Evolutionary conservation across 805 yeast genomes (phyloP).

Genomic region (Candida yuanshanica): DNA sequence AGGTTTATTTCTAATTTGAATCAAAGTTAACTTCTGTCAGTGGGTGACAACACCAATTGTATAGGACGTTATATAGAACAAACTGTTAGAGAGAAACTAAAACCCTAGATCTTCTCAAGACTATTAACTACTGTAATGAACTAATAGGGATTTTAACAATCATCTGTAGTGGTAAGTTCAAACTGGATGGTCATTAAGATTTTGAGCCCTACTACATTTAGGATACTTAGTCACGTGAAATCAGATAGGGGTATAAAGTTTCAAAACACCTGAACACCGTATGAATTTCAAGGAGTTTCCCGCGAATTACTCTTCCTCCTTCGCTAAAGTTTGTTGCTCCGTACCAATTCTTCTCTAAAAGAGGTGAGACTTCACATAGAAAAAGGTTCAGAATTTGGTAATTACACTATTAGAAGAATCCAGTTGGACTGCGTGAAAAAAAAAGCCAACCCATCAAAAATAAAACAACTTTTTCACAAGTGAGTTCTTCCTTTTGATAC

Average conservation of each 20-base stretch:
- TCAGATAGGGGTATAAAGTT: background rate
- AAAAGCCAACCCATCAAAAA: slow-evolving; percentile 2
- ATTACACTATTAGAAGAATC: background rate
- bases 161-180: too few species aligned
- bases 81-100: too few species aligned
- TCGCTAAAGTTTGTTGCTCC: background rate
- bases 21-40: too few species aligned
- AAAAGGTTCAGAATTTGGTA: background rate
- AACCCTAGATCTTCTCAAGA: too few species aligned
- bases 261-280: background rate
- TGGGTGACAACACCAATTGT: too few species aligned
- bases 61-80: too few species aligned
- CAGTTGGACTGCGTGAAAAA: slow-evolving; percentile 9
- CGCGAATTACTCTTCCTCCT: background rate
- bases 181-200: too few species aligned
- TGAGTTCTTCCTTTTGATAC: slow-evolving; percentile 6
- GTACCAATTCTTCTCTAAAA: background rate
- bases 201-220: background rate
- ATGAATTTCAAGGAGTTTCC: background rate
- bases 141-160: too few species aligned
- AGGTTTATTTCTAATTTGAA: too few species aligned
- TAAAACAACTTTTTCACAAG: slow-evolving; percentile 1
- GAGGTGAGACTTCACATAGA: background rate
- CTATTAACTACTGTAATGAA: too few species aligned
- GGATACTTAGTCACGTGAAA: background rate